Percentiles rank a stretch among this genome's conserved stretches.
These are phyloP conservation scores for Tothia fuscella DNA, from an alignment of 2,329 filamentous ascomycete genomes.

Conservation along the genomic window DNA sequence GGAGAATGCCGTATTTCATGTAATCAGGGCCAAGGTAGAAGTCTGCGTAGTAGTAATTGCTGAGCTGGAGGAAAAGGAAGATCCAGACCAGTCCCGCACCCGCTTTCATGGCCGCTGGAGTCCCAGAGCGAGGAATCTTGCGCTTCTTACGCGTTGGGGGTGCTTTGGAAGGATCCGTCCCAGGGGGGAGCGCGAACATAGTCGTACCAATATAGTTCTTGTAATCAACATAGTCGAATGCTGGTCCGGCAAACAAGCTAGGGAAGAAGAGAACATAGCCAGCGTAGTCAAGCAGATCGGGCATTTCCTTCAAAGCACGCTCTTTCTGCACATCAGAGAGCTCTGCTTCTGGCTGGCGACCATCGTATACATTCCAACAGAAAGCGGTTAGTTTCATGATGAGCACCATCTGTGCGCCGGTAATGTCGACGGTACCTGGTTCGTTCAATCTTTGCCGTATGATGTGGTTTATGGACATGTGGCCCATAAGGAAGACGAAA, in stretches of 20 bases:
- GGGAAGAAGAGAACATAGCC: slow-evolving; percentile 96
- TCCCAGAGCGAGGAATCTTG: slow-evolving; percentile 82
- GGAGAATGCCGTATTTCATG: slow-evolving; percentile 54
- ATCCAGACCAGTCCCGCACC: slow-evolving; percentile 68
- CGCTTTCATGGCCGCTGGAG: slow-evolving; percentile 69
- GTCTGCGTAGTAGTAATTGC: slow-evolving; percentile 50
- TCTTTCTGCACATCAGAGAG: slow-evolving; percentile 83
- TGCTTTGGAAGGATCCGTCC: slow-evolving; percentile 72
- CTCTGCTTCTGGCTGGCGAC: slow-evolving; percentile 62
- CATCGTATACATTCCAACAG: slow-evolving; percentile 96
- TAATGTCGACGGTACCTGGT: slow-evolving; percentile 67
- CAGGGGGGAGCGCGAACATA: slow-evolving; percentile 80
- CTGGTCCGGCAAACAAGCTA: slow-evolving; percentile 74
- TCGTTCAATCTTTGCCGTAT: slow-evolving; percentile 60
- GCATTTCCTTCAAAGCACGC: slow-evolving; percentile 63
- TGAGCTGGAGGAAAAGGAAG: slow-evolving; percentile 61
- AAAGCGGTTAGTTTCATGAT: slow-evolving; percentile 97
- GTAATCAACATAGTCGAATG: slow-evolving; percentile 93
- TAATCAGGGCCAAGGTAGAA: slow-evolving; percentile 56
- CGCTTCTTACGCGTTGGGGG: slow-evolving; percentile 80
- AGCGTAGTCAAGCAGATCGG: slow-evolving; percentile 64
- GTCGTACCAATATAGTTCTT: slow-evolving; percentile 81
- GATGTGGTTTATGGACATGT: slow-evolving; percentile 87
- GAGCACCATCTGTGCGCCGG: slow-evolving; percentile 91
- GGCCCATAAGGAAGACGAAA: slow-evolving; percentile 88